A percentile compares a stretch with the other conserved stretches of the same genome.
Evolutionary conservation across 2,329 filamentous ascomycete species (phyloP).

Genomic region (Biscogniauxia mediterranea): DNA sequence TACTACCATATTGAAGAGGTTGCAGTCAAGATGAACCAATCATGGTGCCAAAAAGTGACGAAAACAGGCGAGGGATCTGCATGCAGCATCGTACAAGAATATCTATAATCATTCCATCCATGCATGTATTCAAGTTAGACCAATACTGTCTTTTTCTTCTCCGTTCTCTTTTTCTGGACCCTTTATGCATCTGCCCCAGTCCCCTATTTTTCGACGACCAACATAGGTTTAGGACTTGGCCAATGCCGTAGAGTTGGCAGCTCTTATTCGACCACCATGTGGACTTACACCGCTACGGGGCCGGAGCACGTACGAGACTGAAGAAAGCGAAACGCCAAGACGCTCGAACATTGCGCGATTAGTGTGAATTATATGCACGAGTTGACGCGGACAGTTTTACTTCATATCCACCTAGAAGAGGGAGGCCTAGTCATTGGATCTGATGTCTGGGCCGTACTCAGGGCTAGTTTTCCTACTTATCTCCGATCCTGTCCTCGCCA

Average conservation of each 20-base stretch:
- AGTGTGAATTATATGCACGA: not conserved
- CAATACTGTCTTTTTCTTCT: too few relatives aligned
- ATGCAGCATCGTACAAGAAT: too few relatives aligned
- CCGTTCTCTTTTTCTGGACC: too few relatives aligned
- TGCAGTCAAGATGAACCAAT: not conserved
- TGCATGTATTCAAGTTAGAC: too few relatives aligned
- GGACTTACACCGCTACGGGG: not conserved
- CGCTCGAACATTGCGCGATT: not conserved
- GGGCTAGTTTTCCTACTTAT: not conserved
- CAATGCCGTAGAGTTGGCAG: too few relatives aligned
- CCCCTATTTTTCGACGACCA: too few relatives aligned
- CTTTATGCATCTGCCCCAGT: too few relatives aligned
- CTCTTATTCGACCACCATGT: too few relatives aligned
- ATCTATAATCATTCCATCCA: too few relatives aligned
- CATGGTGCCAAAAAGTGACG: not conserved
- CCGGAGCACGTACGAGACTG: not conserved
- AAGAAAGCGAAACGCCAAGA: not conserved
- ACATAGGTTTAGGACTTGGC: too few relatives aligned
- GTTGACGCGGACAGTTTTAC: not conserved
- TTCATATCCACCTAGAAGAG: not conserved
- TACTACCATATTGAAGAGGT: not conserved
- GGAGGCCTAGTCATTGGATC: not conserved
- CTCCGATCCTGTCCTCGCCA: not conserved
- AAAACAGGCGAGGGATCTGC: not conserved
- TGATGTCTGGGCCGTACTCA: not conserved